Conservation (phyloP, 305 asterid species). For the Caryopteris hybrid region DNA sequence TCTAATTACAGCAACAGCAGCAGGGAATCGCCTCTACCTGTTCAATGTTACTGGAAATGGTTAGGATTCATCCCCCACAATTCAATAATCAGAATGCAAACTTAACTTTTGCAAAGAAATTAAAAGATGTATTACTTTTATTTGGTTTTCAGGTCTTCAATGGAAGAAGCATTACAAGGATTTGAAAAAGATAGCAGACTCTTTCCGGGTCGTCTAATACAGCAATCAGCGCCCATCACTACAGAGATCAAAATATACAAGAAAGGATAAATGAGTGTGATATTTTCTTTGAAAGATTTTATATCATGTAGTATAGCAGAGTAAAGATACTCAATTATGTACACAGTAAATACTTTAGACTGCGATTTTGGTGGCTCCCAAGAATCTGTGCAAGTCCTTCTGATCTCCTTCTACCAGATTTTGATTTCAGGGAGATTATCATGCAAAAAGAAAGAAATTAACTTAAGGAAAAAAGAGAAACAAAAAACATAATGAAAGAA, state of each 20-base stretch:
- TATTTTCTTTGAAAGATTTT: too few relatives aligned
- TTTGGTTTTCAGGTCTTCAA: conserved; percentile 68
- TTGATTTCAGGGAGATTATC: neutral
- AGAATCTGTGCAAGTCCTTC: neutral
- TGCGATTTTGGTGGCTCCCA: neutral
- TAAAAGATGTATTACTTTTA: neutral
- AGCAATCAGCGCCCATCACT: neutral
- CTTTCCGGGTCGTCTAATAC: conserved; percentile 63
- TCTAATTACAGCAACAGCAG: conserved; percentile 93
- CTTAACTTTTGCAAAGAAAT: neutral
- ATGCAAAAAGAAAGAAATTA: neutral
- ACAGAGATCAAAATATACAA: neutral
- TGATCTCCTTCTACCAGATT: neutral
- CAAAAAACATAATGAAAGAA: neutral
- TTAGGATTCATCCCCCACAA: conserved; percentile 19
- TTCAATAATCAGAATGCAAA: conserved; percentile 5
- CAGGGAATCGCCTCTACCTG: conserved; percentile 92
- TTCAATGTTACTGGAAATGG: conserved; percentile 82
- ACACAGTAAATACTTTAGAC: neutral
- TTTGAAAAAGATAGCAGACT: conserved; percentile 68
- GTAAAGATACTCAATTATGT: conserved; percentile 11
- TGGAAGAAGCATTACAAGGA: conserved; percentile 93
- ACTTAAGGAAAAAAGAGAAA: neutral
- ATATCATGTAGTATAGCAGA: neutral
- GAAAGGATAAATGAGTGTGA: neutral